A percentile compares a stretch with the other conserved stretches of the same genome.
Conservation (phyloP, 2,329 filamentous ascomycete genomes). For the Tolypocladium capitatum region DNA sequence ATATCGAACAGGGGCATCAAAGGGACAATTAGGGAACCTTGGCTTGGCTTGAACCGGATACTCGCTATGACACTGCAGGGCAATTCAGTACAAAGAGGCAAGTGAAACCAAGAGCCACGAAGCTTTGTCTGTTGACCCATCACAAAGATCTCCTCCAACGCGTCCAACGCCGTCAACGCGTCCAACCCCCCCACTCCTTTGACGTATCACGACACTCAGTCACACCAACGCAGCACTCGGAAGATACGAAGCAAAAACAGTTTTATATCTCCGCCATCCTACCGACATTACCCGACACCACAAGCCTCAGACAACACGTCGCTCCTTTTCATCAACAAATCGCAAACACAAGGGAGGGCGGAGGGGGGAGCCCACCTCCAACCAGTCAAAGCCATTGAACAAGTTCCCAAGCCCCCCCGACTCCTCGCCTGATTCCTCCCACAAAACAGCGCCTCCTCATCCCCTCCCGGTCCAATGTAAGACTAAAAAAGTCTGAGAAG, state of each 20-base stretch:
- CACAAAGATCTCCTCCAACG: too few species aligned
- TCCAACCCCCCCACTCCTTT: not conserved
- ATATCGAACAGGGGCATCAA: not conserved
- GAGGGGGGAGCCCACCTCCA: not conserved
- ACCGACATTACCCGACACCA: not conserved
- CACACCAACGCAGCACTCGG: not conserved
- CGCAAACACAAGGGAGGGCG: not conserved
- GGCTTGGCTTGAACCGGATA: too few species aligned
- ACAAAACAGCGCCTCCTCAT: not conserved
- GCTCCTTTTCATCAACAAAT: not conserved
- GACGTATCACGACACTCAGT: not conserved
- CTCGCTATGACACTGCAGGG: not conserved
- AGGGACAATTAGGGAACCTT: not conserved
- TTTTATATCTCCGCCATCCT: not conserved
- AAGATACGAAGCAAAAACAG: not conserved
- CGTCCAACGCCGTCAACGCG: not conserved
- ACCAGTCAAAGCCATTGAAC: constrained; percentile 1
- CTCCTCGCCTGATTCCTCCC: constrained; percentile 4
- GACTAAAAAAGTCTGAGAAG: not conserved
- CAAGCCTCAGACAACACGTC: not conserved
- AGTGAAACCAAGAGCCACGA: not conserved
- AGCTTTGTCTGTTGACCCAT: not conserved
- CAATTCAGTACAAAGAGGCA: not conserved
- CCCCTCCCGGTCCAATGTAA: not conserved
- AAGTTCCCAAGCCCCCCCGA: constrained; percentile 3